Evolutionary conservation across 805 yeast genomes (phyloP).

Genomic region (Kazachstania viticola): DNA sequence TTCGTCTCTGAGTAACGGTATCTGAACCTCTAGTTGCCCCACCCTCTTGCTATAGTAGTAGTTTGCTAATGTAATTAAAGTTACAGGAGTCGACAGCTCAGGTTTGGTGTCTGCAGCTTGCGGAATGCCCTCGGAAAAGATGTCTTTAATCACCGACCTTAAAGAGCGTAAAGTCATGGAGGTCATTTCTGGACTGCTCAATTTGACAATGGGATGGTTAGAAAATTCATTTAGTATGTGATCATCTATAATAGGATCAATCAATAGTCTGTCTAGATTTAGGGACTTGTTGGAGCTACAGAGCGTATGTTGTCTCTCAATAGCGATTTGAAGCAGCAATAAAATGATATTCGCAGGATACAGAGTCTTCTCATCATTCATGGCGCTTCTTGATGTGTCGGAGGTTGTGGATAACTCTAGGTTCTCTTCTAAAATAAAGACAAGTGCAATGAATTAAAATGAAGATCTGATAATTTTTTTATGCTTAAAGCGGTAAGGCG

Average conservation of each 20-base stretch:
- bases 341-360: slow-evolving; percentile 17
- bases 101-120: not conserved
- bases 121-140: slow-evolving; percentile 13
- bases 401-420: no score
- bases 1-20: slow-evolving; percentile 15
- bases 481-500: no score
- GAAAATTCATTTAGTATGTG: slow-evolving; percentile 11
- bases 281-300: slow-evolving; percentile 12
- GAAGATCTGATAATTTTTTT: no score
- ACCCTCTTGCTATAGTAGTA: slow-evolving; percentile 18
- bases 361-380: no score
- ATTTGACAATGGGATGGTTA: slow-evolving; percentile 14
- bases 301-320: slow-evolving; percentile 20
- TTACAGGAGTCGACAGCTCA: slow-evolving; percentile 9
- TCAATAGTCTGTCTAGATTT: slow-evolving; percentile 8
- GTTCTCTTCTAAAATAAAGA: no score
- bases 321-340: slow-evolving; percentile 17
- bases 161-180: slow-evolving; percentile 14
- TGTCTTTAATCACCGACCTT: slow-evolving; percentile 11
- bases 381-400: no score
- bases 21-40: slow-evolving; percentile 11
- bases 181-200: slow-evolving; percentile 17
- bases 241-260: slow-evolving; percentile 20
- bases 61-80: slow-evolving; percentile 20
- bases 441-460: no score